A percentile compares a stretch with the other conserved stretches of the same genome.
phyloP scores from a whole-genome alignment of 139 green algal genomes.

The Volvox reticuliferus region DNA sequence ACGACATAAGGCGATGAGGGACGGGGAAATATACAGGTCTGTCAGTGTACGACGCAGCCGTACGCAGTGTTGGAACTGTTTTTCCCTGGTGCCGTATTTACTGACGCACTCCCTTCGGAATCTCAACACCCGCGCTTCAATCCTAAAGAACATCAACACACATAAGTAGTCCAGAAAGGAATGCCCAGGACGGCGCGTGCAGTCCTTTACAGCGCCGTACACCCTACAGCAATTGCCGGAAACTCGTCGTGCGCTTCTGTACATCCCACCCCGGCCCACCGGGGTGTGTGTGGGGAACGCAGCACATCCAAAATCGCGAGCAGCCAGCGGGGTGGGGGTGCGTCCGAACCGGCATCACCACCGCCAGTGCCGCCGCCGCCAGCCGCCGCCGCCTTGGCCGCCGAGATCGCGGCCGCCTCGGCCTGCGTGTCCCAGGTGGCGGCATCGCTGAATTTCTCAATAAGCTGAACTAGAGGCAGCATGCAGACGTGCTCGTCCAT shows the following conservation, averaged over 20 bases:
- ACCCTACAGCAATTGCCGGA: neutral
- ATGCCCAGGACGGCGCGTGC: neutral
- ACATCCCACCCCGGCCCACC: neutral
- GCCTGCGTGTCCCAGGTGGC: constrained; percentile 1
- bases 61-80: too few species aligned
- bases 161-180: too few species aligned
- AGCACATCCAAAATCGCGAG: constrained; percentile 2
- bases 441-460: constrained; percentile 24
- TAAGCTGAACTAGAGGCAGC: constrained; percentile 32
- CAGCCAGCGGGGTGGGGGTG: neutral
- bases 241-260: neutral
- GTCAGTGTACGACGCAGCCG: too few species aligned
- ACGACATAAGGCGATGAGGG: neutral
- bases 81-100: too few species aligned
- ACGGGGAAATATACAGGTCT: neutral
- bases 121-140: too few species aligned
- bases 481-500: constrained; percentile 43
- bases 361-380: neutral
- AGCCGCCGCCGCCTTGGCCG: neutral
- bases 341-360: neutral
- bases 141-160: neutral
- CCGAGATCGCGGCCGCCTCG: constrained; percentile 4
- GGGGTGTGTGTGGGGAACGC: neutral
- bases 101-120: too few species aligned
- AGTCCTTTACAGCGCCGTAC: too few species aligned